phyloP scores from a whole-genome alignment of 139 green algal genomes.

The Micractinium conductrix region DNA sequence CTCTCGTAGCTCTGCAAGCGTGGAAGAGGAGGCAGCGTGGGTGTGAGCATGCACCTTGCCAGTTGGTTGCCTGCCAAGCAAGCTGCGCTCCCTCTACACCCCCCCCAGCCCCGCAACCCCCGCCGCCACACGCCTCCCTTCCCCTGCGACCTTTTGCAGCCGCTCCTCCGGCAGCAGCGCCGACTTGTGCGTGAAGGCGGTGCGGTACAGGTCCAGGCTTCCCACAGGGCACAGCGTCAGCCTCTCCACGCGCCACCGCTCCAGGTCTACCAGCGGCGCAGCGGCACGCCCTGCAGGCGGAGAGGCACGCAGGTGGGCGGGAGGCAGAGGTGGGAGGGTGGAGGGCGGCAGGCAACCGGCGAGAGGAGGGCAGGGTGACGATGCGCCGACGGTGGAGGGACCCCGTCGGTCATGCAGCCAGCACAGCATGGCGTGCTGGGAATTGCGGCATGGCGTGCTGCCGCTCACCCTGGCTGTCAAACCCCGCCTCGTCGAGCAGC shows the following conservation, averaged over 20 bases:
- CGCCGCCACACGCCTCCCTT: not conserved
- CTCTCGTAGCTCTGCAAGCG: conserved; percentile 57
- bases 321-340: not conserved
- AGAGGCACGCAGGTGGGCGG: not conserved
- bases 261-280: conserved; percentile 47
- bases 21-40: too few species aligned
- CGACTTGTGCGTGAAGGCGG: conserved; percentile 44
- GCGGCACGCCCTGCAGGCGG: conserved; percentile 21
- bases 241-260: conserved; percentile 44
- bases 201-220: conserved; percentile 47
- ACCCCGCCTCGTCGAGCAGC: conserved; percentile 32
- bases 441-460: not conserved
- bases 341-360: not conserved
- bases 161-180: conserved; percentile 33
- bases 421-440: not conserved
- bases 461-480: conserved; percentile 13
- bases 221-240: conserved; percentile 30
- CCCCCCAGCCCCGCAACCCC: not conserved
- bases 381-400: not conserved
- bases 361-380: not conserved
- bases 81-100: not conserved
- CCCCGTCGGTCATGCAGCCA: not conserved
- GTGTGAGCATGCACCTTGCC: not conserved
- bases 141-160: not conserved
- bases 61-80: too few species aligned